These are phyloP conservation scores for Geosmithia morbida DNA, from an alignment of 2,329 filamentous ascomycete genomes.

Conservation along the genomic window DNA sequence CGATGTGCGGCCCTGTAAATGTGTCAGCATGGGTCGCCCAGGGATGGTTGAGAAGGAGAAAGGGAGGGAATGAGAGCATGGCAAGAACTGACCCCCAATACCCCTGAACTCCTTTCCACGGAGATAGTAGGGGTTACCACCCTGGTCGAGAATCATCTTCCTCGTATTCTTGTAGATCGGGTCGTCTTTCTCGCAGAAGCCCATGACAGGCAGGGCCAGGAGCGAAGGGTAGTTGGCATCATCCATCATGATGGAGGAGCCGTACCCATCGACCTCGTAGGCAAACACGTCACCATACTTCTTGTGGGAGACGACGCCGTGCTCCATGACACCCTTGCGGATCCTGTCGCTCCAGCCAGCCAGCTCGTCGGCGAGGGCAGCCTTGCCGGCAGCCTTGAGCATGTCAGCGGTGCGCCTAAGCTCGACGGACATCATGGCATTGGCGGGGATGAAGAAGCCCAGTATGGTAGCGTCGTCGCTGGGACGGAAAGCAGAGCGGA, in stretches of 20 bases:
- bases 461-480: conserved; percentile 92
- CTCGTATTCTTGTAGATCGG: conserved; percentile 77
- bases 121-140: conserved; percentile 81
- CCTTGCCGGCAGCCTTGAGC: conserved; percentile 45
- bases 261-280: conserved; percentile 80
- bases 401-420: conserved; percentile 59
- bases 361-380: conserved; percentile 36
- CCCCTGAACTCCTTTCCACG: conserved; percentile 64
- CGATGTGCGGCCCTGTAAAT: conserved; percentile 47
- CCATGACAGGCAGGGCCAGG: conserved; percentile 63
- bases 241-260: conserved; percentile 72
- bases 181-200: conserved; percentile 53
- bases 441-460: conserved; percentile 88
- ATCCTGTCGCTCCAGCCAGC: conserved; percentile 49
- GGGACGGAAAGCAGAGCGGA: conserved; percentile 85
- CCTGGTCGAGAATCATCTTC: conserved; percentile 55
- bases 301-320: conserved; percentile 66
- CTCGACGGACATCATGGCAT: conserved; percentile 92
- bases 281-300: conserved; percentile 70
- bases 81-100: conserved; percentile 56
- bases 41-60: background rate
- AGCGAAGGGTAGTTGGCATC: conserved; percentile 79
- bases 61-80: background rate
- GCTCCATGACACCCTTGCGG: conserved; percentile 64
- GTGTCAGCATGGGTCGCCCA: background rate